These are phyloP conservation scores for Fraxinus floribunda DNA, from an alignment of 305 asterid genomes.

Conservation along the genomic window DNA sequence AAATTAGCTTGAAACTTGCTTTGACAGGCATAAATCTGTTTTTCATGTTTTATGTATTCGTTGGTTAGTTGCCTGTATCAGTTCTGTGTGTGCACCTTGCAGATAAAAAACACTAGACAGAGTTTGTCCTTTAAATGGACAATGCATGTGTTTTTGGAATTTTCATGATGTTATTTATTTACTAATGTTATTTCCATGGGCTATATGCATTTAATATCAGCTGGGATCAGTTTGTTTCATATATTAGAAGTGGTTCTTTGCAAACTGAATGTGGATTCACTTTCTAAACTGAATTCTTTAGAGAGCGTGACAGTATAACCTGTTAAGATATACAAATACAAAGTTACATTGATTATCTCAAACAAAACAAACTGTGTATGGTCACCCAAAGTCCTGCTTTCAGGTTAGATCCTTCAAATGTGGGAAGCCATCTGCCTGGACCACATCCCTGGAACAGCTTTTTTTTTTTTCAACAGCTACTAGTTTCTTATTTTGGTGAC, in stretches of 20 bases:
- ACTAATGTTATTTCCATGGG: conserved; percentile 14
- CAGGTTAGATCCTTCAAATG: conserved; percentile 1
- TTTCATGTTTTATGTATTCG: not conserved
- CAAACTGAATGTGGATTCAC: not conserved
- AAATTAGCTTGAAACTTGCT: conserved; percentile 12
- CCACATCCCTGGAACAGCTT: conserved; percentile 12
- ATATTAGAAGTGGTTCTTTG: not conserved
- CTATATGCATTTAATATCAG: conserved; percentile 1
- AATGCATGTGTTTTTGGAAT: conserved; percentile 11
- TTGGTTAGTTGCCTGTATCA: conserved; percentile 8
- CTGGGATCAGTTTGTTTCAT: conserved; percentile 13
- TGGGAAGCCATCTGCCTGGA: conserved; percentile 5
- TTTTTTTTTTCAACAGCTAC: not conserved
- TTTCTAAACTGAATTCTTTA: not conserved
- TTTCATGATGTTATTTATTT: conserved; percentile 10
- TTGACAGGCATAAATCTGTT: not conserved
- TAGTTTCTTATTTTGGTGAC: conserved; percentile 1
- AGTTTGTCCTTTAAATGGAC: not conserved
- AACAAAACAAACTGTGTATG: not conserved
- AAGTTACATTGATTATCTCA: conserved; percentile 7
- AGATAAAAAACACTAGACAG: not conserved
- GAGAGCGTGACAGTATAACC: not conserved
- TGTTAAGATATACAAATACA: not conserved
- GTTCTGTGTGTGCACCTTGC: not conserved
- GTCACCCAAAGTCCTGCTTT: conserved; percentile 15